These are phyloP conservation scores for Quercus engelmannii DNA, from an alignment of 306 rosid genomes.

Conservation along the genomic window DNA sequence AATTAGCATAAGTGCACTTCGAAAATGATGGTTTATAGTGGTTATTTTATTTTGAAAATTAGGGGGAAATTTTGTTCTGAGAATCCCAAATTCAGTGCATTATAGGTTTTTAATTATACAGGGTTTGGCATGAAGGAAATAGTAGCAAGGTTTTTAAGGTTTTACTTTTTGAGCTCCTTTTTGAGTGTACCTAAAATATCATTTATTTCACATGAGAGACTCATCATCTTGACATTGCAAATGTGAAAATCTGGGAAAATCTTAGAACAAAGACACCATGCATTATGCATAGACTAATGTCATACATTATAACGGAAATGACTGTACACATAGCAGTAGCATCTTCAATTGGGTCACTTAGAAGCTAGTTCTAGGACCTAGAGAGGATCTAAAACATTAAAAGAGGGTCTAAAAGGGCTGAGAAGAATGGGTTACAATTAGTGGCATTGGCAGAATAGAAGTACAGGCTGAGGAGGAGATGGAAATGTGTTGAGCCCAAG, in stretches of 20 bases:
- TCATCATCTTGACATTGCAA: conserved; percentile 7
- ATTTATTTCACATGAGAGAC: conserved; percentile 19
- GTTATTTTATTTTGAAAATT: too few relatives aligned
- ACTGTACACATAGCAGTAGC: conserved; percentile 43
- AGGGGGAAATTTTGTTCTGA: too few relatives aligned
- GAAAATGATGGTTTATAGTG: too few relatives aligned
- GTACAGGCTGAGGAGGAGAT: not conserved
- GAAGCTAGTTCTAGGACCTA: conserved; percentile 37
- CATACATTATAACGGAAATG: conserved; percentile 31
- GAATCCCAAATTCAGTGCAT: too few relatives aligned
- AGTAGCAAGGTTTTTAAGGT: not conserved
- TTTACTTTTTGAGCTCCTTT: not conserved
- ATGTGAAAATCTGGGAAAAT: conserved; percentile 3
- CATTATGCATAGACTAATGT: conserved; percentile 23
- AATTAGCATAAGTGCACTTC: not conserved
- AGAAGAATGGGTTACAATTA: conserved; percentile 49
- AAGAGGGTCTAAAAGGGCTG: conserved; percentile 8
- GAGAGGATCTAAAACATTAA: not conserved
- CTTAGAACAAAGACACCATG: conserved; percentile 24
- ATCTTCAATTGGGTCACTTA: conserved; percentile 48
- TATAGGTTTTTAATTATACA: not conserved
- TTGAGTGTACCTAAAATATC: conserved; percentile 26
- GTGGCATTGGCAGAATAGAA: conserved; percentile 17
- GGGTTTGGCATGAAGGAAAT: not conserved
- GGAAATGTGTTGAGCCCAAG: not conserved